Percentiles rank a stretch among this genome's conserved stretches.
phyloP scores from a whole-genome alignment of 495 filamentous ascomycete genomes.

The Staphylotrichum longicolle region DNA sequence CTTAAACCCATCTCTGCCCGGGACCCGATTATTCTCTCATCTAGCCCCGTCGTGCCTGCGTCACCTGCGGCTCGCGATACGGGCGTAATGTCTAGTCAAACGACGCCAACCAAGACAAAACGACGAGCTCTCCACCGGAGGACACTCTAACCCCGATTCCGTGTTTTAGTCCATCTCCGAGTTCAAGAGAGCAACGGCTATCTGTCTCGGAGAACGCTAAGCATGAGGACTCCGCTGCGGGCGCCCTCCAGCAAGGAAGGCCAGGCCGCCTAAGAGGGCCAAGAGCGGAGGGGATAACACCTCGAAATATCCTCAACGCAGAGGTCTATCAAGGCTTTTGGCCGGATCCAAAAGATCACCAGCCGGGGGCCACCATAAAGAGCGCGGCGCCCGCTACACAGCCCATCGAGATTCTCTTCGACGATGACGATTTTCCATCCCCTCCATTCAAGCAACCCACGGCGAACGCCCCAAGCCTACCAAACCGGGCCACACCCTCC shows the following conservation, averaged over 20 bases:
- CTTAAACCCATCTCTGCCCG: constrained; percentile 8
- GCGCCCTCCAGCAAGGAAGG: constrained; percentile 5
- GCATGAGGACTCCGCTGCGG: too few species aligned
- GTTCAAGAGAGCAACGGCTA: not conserved
- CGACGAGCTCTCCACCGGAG: constrained; percentile 7
- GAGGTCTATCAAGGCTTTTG: constrained; percentile 23
- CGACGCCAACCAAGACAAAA: constrained; percentile 17
- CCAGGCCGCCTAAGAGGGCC: constrained; percentile 27
- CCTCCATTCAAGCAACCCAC: not conserved
- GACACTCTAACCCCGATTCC: not conserved
- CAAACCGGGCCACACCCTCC: not conserved
- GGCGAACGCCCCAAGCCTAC: not conserved
- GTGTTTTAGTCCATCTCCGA: not conserved
- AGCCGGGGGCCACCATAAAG: not conserved
- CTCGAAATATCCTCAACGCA: constrained; percentile 5
- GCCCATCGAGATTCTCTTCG: constrained; percentile 16
- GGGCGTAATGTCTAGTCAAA: constrained; percentile 10
- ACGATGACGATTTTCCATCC: constrained; percentile 20
- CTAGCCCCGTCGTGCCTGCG: constrained; percentile 38
- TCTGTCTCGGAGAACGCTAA: not conserved
- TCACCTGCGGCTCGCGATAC: constrained; percentile 23
- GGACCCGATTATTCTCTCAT: constrained; percentile 45
- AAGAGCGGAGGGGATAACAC: constrained; percentile 27
- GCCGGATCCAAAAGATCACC: constrained; percentile 10
- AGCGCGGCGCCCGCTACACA: not conserved